Base-by-base conservation (phyloP, 1,139 yeast genomes). In the Saccharomycopsis hybrid region DNA sequence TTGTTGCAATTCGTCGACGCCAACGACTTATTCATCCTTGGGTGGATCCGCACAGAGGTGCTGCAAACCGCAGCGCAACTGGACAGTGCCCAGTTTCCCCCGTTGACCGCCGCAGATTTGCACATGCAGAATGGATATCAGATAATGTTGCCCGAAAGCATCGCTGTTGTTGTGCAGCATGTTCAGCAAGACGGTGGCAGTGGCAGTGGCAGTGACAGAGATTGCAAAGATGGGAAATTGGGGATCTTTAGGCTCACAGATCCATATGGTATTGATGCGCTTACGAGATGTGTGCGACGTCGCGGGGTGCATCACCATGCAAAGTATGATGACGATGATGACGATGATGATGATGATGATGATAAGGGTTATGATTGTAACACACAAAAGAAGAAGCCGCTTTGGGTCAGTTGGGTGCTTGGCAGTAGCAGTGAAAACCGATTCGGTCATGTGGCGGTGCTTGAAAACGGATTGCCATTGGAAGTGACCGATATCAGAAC, bases 11-110 rank as follows among this genome's bases (percentile, higher is more conserved):
- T 67, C 55, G 70, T 78, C 46, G 84, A 78, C 58, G 57, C 63
- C 39, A 65, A 74, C 50, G 81, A 76, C 55, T 62, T 80, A 42
- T 77, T 80, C 56, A 74, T 80, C 28, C 65, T 80, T 1, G 85
- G 85, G 5, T 80, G 85, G 85, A 80, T 80, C 48, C 85, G 80
- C 60, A 80, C 85, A 5, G 85, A 80, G 59, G 85, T 85, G 2
- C 74, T 83, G 5, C 85, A 80, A 60, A 68, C 82, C 7, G 80
- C 85, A 55, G n/a, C n/a, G n/a, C n/a, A n/a, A n/a, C n/a, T n/a
- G n/a, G n/a, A n/a, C n/a, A n/a, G n/a, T n/a, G n/a, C n/a, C n/a
- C n/a, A n/a, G n/a, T n/a, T n/a, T n/a, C n/a, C n/a, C n/a, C 80
- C 80, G 59, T 60, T 80, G 59, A 75, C 81, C 13, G 76, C 82